Evolutionary conservation across 108 stramenopile species (phyloP).

Genomic region (Skeletonema menzelii): DNA sequence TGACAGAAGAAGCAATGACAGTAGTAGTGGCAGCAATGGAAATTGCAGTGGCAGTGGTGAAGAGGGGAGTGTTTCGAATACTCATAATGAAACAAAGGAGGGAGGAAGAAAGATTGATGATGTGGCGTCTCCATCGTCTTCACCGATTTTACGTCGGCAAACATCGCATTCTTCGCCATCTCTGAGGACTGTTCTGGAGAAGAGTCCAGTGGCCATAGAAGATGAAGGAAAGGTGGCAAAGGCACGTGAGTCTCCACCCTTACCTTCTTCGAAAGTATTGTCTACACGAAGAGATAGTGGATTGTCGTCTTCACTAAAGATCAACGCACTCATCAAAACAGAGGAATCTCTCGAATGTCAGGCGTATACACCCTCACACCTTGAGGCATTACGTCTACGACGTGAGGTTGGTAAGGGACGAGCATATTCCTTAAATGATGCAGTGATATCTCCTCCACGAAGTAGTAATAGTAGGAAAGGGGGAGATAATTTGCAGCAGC

Average conservation of each 20-base stretch:
- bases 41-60: background rate
- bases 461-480: background rate
- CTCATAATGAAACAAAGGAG: background rate
- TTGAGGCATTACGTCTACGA: conserved; percentile 32
- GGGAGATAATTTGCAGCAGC: background rate
- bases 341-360: conserved; percentile 23
- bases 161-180: background rate
- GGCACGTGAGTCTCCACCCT: background rate
- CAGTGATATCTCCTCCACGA: background rate
- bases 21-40: background rate
- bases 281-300: background rate
- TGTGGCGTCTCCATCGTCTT: background rate
- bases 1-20: background rate
- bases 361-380: conserved; percentile 25
- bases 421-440: conserved; percentile 39
- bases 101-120: background rate
- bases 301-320: conserved; percentile 1
- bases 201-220: background rate
- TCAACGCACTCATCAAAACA: background rate
- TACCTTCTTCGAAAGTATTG: background rate
- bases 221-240: background rate
- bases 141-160: background rate
- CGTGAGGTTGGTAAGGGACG: conserved; percentile 24
- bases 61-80: background rate
- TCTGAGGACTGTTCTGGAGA: background rate